Base-by-base conservation (phyloP, 2,329 filamentous ascomycete genomes). In the Nothomitra cinnamomea region DNA sequence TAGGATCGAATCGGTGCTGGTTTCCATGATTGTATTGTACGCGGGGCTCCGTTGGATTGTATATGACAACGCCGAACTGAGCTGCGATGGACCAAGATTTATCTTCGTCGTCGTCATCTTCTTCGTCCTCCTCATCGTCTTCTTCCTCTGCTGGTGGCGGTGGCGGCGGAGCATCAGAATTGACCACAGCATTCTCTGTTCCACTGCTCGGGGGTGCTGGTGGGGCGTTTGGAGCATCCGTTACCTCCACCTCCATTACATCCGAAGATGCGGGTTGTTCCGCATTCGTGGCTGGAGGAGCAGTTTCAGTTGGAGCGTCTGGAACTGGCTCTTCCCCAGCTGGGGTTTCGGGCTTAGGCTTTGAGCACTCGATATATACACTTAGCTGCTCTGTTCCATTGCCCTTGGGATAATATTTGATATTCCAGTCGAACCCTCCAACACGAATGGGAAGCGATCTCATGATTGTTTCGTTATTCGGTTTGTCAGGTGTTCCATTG, bases 341-440 rank as follows among this genome's bases (percentile, higher is more conserved):
- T 15, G 53, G 19, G 13, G 17, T 10, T 8, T 21, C 21, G 53
- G 47, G n/a, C 21, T 68, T 63, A 12, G 76, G 72, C 17, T 69
- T 71, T n/a, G 77, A 73, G 61, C 77, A 80, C 61, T 80, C 78
- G 36, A 82, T 65, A 58, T 81, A 82, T 22, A 80, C 69, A 58
- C 77, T 80, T 52, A 81, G 62, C 32, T 75, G 75, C 40, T 74
- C 71, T 1, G 74, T 72, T 57, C 75, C 73, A 60, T 81, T 79
- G 19, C 79, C 79, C 45, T 72, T 72, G 1, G 79, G 79, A 58
- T 78, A 81, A 61, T 81, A 77, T 62, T 82, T 82, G 67, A 82
- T 76, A 54, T 74, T 77, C 78, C 78, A 82, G 61, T 80, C 78
- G 56, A 76, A 73, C 19, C 76, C 78, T 19, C 76, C 79, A 54